phyloP scores from a whole-genome alignment of 2,329 filamentous ascomycete genomes.

The Ophiocordyceps camponoti-rufipedis region DNA sequence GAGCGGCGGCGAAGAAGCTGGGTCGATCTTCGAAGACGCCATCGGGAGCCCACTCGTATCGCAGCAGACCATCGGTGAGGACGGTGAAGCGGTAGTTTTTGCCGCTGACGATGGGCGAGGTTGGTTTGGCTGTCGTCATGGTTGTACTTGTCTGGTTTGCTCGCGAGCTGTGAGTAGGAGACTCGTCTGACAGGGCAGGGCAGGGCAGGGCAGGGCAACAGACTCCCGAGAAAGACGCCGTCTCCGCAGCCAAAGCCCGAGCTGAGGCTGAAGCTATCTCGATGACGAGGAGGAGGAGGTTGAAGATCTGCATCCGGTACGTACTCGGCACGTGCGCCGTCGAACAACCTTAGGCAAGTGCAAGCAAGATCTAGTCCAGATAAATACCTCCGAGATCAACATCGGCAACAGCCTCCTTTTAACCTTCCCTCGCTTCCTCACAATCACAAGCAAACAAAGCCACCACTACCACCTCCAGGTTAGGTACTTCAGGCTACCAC shows the following conservation, averaged over 20 bases:
- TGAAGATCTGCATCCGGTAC: background rate
- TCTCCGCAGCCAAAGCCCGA: too few relatives aligned
- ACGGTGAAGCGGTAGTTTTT: conserved; percentile 39
- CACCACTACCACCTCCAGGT: background rate
- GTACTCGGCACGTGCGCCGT: background rate
- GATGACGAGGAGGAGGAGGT: background rate
- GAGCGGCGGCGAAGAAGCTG: conserved; percentile 41
- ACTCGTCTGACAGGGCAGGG: too few relatives aligned
- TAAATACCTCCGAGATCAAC: too few relatives aligned
- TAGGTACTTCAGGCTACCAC: background rate
- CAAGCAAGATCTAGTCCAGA: too few relatives aligned
- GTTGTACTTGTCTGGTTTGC: background rate
- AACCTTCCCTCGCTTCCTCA: too few relatives aligned
- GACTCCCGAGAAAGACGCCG: too few relatives aligned
- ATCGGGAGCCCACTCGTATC: conserved; percentile 44
- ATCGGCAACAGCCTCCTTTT: too few relatives aligned
- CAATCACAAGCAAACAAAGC: background rate
- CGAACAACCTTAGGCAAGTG: background rate
- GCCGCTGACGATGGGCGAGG: conserved; percentile 4
- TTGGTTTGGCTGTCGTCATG: background rate
- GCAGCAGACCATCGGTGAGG: conserved; percentile 34
- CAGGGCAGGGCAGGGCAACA: too few relatives aligned
- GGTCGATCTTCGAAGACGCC: conserved; percentile 42
- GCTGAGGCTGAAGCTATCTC: too few relatives aligned
- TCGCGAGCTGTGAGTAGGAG: background rate